Evolutionary conservation across 768 basidiomycete species (phyloP), one percentile per base, ranked within the genome.

Genomic region (Infundibulicybe gibba): DNA sequence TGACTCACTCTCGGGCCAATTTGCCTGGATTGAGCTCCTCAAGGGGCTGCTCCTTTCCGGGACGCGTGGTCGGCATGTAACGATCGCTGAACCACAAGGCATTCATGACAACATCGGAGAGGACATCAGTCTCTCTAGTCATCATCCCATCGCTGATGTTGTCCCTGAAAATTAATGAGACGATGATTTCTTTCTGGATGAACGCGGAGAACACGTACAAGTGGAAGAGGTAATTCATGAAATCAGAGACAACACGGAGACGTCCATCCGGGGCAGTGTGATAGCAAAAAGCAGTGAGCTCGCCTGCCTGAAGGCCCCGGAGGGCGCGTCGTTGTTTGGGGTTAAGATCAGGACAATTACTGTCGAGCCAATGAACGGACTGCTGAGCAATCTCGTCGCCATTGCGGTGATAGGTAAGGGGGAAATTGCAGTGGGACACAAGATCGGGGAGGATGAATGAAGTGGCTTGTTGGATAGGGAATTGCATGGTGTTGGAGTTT

Each of bases 91-190:
- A 73, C 71, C 81, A 76, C 5, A 90, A 63, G 2, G 83, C 79
- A 57, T 85, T 83, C 79, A 89, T 85, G 55, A 89, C 83, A 32
- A 80, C 73, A 56, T 83, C 67, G 25, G 82, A 74, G 45, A 86
- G 68, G 14, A 71, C 68, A 50, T 75, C 71, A 4, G 83, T 80
- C 41, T 82, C 78, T 31, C 74, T 68, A 45, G 77, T 76, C 71
- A 83, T 79, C 83, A 87, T 85, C 44, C 85, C 84, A 57, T 90
- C 87, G 56, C 83, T 86, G 59, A 90, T 77, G 59, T 90, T 81
- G 60, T 90, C 87, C 32, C 75, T 76, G 51, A 12, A 54, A 41
- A 49, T 32, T 47, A 40, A 32, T 21, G 46, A 51, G 40, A 49
- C 17, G 43, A 50, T 30, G 16, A 45, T 48, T 40, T 11, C 3